These are phyloP conservation scores for Phalaenopsis equestris DNA, from an alignment of 106 monocot species.

Conservation along the genomic window DNA sequence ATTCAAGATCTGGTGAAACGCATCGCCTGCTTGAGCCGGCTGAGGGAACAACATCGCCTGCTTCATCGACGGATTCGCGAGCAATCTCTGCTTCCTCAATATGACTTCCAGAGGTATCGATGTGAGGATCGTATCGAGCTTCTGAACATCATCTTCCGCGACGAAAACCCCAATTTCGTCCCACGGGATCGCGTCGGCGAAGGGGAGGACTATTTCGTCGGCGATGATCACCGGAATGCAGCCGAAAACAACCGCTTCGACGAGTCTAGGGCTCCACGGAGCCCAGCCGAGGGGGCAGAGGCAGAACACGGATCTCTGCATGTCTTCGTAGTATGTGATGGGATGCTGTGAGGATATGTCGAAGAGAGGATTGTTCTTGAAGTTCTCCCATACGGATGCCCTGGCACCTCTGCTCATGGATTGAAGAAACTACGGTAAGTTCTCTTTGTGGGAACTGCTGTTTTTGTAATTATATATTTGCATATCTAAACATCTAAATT, in stretches of 20 bases:
- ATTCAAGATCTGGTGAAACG: slow-evolving; percentile 80
- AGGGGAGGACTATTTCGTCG: slow-evolving; percentile 23
- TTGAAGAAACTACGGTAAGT: no score
- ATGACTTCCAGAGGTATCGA: slow-evolving; percentile 29
- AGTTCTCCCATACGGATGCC: slow-evolving; percentile 20
- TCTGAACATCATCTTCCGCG: slow-evolving; percentile 10
- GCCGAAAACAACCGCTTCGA: slow-evolving; percentile 20
- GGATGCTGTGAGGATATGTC: slow-evolving; percentile 22
- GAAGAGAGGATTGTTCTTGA: slow-evolving; percentile 25
- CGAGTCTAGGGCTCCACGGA: slow-evolving; percentile 19
- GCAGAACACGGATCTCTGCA: slow-evolving; percentile 22
- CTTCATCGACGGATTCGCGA: slow-evolving; percentile 86
- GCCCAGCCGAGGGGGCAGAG: slow-evolving; percentile 77
- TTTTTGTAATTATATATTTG: no score
- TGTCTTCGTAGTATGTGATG: slow-evolving; percentile 21
- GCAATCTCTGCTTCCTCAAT: slow-evolving; percentile 62
- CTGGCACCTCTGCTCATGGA: neutral
- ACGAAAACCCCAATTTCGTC: slow-evolving; percentile 22
- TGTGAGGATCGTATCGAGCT: slow-evolving; percentile 15
- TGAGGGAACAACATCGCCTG: slow-evolving; percentile 86
- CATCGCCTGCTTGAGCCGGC: slow-evolving; percentile 65
- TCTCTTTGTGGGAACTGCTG: no score
- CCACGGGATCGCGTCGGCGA: slow-evolving; percentile 23
- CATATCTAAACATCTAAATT: no score
- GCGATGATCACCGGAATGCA: slow-evolving; percentile 27